Base-by-base conservation (phyloP, 306 rosid species). In the Lablab purpureus region DNA sequence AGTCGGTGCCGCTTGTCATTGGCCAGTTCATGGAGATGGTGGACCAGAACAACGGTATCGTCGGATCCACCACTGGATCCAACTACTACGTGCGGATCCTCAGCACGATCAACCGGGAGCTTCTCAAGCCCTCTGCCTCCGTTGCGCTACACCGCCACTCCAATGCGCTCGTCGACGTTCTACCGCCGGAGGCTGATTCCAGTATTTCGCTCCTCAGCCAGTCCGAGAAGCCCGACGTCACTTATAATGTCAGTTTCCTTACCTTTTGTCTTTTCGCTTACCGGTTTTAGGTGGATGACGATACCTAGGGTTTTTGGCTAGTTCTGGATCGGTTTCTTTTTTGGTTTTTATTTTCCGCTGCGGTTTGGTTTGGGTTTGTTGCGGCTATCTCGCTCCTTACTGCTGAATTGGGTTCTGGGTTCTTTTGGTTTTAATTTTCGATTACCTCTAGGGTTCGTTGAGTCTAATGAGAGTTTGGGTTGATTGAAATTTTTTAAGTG, bases 1-100 rank as follows among this genome's bases (percentile, higher is more conserved):
- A 96, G 67, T 96, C 99, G 27, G 99, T 96, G 80, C 99, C 99
- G 0, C 90, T 96, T 2, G 99, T 96, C 2, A 96, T 96, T 1
- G 99, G 99, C 14, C 99, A 96, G 90, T 96, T 96, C 81, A 91
- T 93, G 96, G 99, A 96, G 85, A 96, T 96, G 99, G 98, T 96
- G 2, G 99, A 96, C 67, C 90, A 87, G 86, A 93, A 96, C 69
- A 91, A 96, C 43, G 99, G 98, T 3, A 96, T 96, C 46, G 99
- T 96, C 3, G 99, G 99, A 27, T 96, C 99, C n/a, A 96, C 99
- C 2, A 96, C 99, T 0, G 99, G 99, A 32, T 96, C 99, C 15
- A 96, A 96, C 75, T 96, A 96, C 81, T 96, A 96, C 22, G 99
- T 96, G 2, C 75, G 99, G 76, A 93, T 96, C 63, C 90, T 96